Conservation (phyloP, 2,329 filamentous ascomycete species). For the Sarocladiaceae sp. region DNA sequence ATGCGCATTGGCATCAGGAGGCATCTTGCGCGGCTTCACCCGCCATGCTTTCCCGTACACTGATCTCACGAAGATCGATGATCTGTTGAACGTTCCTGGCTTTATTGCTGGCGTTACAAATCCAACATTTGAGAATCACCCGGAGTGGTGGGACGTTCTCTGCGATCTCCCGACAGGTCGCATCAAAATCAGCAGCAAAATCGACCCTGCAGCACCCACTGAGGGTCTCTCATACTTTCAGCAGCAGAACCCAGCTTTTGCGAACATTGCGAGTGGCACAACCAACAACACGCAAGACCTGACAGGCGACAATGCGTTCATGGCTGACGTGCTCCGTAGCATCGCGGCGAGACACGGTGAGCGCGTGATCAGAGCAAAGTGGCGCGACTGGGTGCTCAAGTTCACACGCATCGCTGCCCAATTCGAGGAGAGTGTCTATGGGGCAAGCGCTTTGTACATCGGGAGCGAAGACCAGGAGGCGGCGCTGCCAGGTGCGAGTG, state of each 20-base stretch:
- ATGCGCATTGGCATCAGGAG: constrained; percentile 87
- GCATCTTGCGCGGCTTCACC: constrained; percentile 87
- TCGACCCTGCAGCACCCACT: constrained; percentile 73
- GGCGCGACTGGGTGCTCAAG: constrained; percentile 89
- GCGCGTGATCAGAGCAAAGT: constrained; percentile 83
- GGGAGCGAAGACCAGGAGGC: constrained; percentile 65
- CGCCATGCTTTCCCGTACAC: constrained; percentile 97
- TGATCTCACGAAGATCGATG: constrained; percentile 94
- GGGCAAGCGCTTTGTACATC: constrained; percentile 82
- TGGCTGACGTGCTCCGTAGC: constrained; percentile 76
- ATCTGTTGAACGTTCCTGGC: constrained; percentile 88
- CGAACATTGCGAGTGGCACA: constrained; percentile 39
- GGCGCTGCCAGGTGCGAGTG: constrained; percentile 53
- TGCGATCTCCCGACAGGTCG: constrained; percentile 89
- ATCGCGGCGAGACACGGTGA: constrained; percentile 85
- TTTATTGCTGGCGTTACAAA: constrained; percentile 98
- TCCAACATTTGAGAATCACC: constrained; percentile 88
- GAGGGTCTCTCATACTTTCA: constrained; percentile 87
- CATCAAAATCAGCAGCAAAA: constrained; percentile 87
- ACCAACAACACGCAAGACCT: constrained; percentile 51
- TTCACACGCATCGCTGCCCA: constrained; percentile 89
- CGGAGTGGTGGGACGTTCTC: constrained; percentile 96
- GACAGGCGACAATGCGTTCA: constrained; percentile 84
- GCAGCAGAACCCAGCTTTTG: constrained; percentile 61
- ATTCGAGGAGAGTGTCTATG: constrained; percentile 94